Evolutionary conservation across 2,329 filamentous ascomycete genomes (phyloP).

Genomic region (Arthrobotrys entomopaga): DNA sequence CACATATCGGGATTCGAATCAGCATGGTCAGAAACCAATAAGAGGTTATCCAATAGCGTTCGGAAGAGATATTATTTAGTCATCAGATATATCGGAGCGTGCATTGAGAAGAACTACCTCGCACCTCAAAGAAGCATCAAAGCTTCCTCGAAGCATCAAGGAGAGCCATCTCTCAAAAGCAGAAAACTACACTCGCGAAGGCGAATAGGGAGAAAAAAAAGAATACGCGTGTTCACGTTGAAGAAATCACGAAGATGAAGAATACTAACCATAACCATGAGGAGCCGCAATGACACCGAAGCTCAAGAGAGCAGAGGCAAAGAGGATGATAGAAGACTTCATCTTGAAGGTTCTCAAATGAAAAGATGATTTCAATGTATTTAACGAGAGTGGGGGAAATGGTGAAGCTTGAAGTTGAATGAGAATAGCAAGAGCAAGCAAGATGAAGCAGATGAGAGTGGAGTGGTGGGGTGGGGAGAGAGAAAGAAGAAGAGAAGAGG

Average conservation of each 20-base stretch:
- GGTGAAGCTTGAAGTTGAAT: conserved; percentile 9
- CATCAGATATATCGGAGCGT: not conserved
- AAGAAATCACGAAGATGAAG: too few species aligned
- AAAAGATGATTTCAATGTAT: conserved; percentile 13
- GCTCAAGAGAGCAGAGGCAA: conserved; percentile 47
- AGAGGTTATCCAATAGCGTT: not conserved
- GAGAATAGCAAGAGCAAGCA: not conserved
- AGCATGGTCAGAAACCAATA: not conserved
- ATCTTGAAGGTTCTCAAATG: conserved; percentile 29
- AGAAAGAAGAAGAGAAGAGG: conserved; percentile 1
- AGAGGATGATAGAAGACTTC: conserved; percentile 48
- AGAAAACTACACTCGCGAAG: too few species aligned
- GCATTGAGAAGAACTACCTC: not conserved
- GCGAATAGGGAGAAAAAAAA: not conserved
- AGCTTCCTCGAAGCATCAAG: too few species aligned
- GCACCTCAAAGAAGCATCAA: not conserved
- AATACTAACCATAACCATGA: conserved; percentile 41
- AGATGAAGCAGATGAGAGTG: conserved; percentile 15
- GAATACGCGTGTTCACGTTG: not conserved
- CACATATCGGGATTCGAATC: not conserved
- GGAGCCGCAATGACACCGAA: conserved; percentile 42
- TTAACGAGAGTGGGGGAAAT: conserved; percentile 49
- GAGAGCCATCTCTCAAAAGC: too few species aligned
- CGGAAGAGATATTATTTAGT: not conserved
- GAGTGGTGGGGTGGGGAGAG: conserved; percentile 4